These are phyloP conservation scores for Phytophthora rubi DNA, from an alignment of 352 stramenopile species.

Conservation along the genomic window DNA sequence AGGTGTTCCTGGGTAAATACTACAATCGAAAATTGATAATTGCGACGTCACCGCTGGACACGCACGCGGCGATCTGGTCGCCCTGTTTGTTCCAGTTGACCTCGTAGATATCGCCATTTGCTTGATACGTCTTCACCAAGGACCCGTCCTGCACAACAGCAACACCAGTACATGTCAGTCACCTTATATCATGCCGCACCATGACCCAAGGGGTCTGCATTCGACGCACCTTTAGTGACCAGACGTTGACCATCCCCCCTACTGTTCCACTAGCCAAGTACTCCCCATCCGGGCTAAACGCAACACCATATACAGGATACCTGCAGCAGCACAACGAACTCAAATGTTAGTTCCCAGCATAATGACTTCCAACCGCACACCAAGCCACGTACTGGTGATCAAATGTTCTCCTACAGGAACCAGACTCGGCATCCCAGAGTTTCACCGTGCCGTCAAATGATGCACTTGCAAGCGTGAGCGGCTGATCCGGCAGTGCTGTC, in stretches of 20 bases:
- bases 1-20: constrained; percentile 70
- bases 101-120: constrained; percentile 98
- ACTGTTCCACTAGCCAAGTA: constrained; percentile 97
- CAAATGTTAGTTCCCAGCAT: constrained; percentile 31
- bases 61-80: constrained; percentile 86
- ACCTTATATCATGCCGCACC: not conserved
- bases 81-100: constrained; percentile 97
- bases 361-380: constrained; percentile 8
- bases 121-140: constrained; percentile 90
- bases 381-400: constrained; percentile 90
- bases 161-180: constrained; percentile 7
- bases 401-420: constrained; percentile 92
- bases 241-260: constrained; percentile 97
- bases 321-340: constrained; percentile 35
- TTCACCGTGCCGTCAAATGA: constrained; percentile 97
- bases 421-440: constrained; percentile 93
- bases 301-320: constrained; percentile 88
- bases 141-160: constrained; percentile 57
- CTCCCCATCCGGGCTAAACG: constrained; percentile 89
- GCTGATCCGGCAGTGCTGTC: constrained; percentile 60
- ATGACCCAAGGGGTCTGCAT: not conserved
- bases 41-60: constrained; percentile 86
- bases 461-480: constrained; percentile 91
- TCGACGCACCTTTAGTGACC: constrained; percentile 93
- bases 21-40: constrained; percentile 93